Evolutionary conservation across 2,329 filamentous ascomycete species (phyloP), one percentile per base, ranked within the genome.

Genomic region (Diplodia seriata): DNA sequence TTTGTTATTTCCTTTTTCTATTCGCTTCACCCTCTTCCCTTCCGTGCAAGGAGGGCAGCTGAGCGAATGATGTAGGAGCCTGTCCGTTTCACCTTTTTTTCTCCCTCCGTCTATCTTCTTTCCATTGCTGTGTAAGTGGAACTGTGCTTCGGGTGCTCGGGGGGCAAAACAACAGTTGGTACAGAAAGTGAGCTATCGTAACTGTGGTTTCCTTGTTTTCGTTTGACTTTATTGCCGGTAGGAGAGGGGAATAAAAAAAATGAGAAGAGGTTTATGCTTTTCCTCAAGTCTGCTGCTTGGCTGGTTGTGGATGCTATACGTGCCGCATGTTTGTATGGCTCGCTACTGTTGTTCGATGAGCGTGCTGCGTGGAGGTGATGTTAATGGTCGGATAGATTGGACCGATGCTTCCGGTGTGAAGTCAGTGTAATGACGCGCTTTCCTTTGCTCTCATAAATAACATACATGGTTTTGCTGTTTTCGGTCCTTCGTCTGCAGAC

Each of bases 201-300:
- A 14, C 50, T 29, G 15, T 53, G 50, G 18, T 26, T 53, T 53
- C 14, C 26, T 29, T 53, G 50, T 53, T 36, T 36, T 6, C 31
- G 33, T 3, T 20, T 47, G 43, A 47, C 43, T 20, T n/a, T 20
- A 47, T 47, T 36, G 26, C 31, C 9, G 53, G 18, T 33, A 9
- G 18, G 29, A 15, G 31, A 47, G 31, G 26, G 26, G 33, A 56
- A 40, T 14, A 40, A 57, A 57, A 56, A 57, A 57, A 57, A 57
- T 57, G 54, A 20, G 33, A 57, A 40, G 33, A 57, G 54, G 31
- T 57, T 40, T 40, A 15, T 40, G n/a, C 33, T 57, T 57, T 57
- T 26, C 54, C 50, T 53, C 50, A 53, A 29, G 14, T 53, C n/a
- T 8, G 36, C 36, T 38, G 36, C 36, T 38, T 38, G 36, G 36